Evolutionary conservation across 2,329 filamentous ascomycete genomes (phyloP).

Genomic region (Sporothrix inflata): DNA sequence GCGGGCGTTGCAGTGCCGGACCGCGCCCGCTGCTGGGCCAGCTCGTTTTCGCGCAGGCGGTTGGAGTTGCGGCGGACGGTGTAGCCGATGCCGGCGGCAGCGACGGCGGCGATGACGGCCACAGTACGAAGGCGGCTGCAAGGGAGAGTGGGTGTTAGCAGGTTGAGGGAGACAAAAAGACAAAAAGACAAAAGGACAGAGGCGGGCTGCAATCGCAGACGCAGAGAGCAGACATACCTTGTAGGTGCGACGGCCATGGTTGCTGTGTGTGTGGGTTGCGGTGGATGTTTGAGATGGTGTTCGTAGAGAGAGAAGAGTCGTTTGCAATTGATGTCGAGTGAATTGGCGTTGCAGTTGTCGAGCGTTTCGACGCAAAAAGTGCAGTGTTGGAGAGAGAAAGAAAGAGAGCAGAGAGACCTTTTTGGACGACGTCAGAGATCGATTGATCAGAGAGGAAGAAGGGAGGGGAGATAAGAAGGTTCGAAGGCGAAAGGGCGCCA

Average conservation of each 20-base stretch:
- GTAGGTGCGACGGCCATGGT: not conserved
- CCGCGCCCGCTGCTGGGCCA: conserved; percentile 45
- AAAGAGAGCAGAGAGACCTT: too few species aligned
- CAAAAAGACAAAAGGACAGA: not conserved
- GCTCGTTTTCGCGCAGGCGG: conserved; percentile 48
- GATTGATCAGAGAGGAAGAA: conserved; percentile 4
- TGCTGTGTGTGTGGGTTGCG: not conserved
- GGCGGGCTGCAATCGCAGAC: not conserved
- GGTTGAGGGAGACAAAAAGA: not conserved
- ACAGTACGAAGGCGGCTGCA: conserved; percentile 46
- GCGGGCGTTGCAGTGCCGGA: not conserved
- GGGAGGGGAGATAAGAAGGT: not conserved
- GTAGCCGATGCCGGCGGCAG: conserved; percentile 38
- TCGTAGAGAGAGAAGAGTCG: not conserved
- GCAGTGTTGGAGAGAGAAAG: not conserved
- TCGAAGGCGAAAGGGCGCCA: conserved; percentile 2
- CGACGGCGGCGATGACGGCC: conserved; percentile 40
- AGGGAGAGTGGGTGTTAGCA: not conserved
- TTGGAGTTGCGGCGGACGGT: conserved; percentile 44
- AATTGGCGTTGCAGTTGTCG: not conserved
- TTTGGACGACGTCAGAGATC: conserved; percentile 8
- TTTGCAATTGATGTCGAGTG: not conserved
- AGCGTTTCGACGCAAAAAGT: not conserved
- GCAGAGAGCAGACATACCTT: not conserved
- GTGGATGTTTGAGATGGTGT: not conserved